Percentiles rank a stretch among this genome's conserved stretches.
These are phyloP conservation scores for Colletotrichum sp. DNA, from an alignment of 2,329 filamentous ascomycete species.

Conservation along the genomic window DNA sequence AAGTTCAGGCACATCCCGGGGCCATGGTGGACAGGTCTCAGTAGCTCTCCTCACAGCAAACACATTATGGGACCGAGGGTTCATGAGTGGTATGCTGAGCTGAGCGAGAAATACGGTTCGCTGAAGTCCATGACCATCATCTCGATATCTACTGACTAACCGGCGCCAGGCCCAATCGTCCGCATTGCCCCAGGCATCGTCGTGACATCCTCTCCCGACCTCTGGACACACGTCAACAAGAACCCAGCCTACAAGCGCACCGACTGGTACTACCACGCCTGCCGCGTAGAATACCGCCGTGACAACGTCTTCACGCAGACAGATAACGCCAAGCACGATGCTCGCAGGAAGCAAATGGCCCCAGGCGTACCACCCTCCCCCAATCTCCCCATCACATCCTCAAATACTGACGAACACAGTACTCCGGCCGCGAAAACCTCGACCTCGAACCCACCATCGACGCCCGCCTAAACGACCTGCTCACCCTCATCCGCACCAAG, in stretches of 20 bases:
- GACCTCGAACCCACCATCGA: slow-evolving; percentile 56
- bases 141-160: neutral
- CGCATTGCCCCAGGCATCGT: slow-evolving; percentile 50
- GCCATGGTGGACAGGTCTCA: slow-evolving; percentile 24
- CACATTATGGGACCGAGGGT: slow-evolving; percentile 24
- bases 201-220: slow-evolving; percentile 52
- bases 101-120: slow-evolving; percentile 31
- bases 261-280: slow-evolving; percentile 49
- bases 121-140: slow-evolving; percentile 17
- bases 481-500: slow-evolving; percentile 47
- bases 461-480: slow-evolving; percentile 46
- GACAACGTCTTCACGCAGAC: slow-evolving; percentile 60
- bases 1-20: slow-evolving; percentile 28
- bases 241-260: slow-evolving; percentile 45
- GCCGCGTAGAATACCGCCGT: slow-evolving; percentile 51
- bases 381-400: too few relatives aligned
- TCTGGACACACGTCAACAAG: slow-evolving; percentile 48
- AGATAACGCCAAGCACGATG: slow-evolving; percentile 51
- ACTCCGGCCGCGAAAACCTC: slow-evolving; percentile 60
- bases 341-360: slow-evolving; percentile 53
- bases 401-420: slow-evolving; percentile 35
- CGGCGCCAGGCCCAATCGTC: slow-evolving; percentile 31
- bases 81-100: slow-evolving; percentile 30
- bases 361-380: slow-evolving; percentile 42
- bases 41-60: slow-evolving; percentile 27